Evolutionary conservation across 1,139 yeast genomes (phyloP), one percentile per base, ranked within the genome.

Genomic region (Candida sp.): DNA sequence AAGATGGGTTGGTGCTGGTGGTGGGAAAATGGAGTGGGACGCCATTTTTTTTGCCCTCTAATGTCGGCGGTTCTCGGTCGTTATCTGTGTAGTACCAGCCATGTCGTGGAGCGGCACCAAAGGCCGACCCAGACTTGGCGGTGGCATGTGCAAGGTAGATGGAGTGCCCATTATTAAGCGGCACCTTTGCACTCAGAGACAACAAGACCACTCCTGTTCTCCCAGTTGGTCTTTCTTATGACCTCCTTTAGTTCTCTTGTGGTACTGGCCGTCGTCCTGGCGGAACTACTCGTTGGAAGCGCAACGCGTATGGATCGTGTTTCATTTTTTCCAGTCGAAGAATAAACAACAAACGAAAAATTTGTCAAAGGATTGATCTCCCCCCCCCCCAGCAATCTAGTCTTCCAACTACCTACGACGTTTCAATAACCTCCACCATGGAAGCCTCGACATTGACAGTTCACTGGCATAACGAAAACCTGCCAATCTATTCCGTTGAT

Each of bases 401-500:
- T 17, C 17, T 17, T 17, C 17, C 17, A 17, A 17, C 17, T 17
- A 34, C 22, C 23, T 5, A 12, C 25, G 9, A 32, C 37, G 31
- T n/a, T 28, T 7, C n/a, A 28, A 35, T 26, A 3, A 31, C 7
- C 39, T 40, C 32, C 4, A 40, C 17, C 26, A 83, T 86, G 83
- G 77, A 81, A 56, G 86, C 90, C 2, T 70, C 80, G 47, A 84
- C 89, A 3, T 70, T 87, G 46, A 80, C 90, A 7, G 83, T 88
- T 30, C 91, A 88, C 65, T 90, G 96, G 96, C 96, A 90, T 64
- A 85, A 86, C 55, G 90, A 86, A 52, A 84, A 79, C 57, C 85
- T 83, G 65, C 97, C 99, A 0, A 89, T 94, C 4, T 96, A 93
- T 67, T 81, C 93, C 28, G 85, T 90, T 1, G 85, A 86, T 54